These are phyloP conservation scores for Neopestalotiopsis sp. DNA, from an alignment of 2,329 filamentous ascomycete species.

Conservation along the genomic window DNA sequence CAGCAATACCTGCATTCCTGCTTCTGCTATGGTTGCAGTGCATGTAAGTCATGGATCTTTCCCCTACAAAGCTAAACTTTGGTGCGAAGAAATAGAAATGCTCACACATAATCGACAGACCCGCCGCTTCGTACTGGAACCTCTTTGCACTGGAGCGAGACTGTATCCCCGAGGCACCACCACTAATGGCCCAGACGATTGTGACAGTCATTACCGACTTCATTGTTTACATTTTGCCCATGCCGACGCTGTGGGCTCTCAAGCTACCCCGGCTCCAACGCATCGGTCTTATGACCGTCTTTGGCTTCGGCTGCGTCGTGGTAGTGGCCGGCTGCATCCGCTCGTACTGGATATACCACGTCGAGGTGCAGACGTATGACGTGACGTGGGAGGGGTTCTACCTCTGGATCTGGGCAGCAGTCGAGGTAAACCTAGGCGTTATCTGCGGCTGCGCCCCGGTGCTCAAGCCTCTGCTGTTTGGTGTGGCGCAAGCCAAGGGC, in stretches of 20 bases:
- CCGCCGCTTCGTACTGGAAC: slow-evolving; percentile 36
- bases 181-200: slow-evolving; percentile 37
- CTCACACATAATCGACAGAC: slow-evolving; percentile 13
- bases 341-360: slow-evolving; percentile 42
- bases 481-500: neutral
- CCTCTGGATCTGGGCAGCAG: slow-evolving; percentile 49
- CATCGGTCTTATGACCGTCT: slow-evolving; percentile 41
- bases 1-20: slow-evolving; percentile 38
- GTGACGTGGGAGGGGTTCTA: slow-evolving; percentile 47
- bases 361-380: slow-evolving; percentile 43
- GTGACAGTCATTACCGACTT: slow-evolving; percentile 41
- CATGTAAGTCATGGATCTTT: slow-evolving; percentile 33
- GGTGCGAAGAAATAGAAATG: too few relatives aligned
- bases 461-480: slow-evolving; percentile 33
- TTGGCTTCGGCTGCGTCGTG: slow-evolving; percentile 43
- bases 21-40: slow-evolving; percentile 45
- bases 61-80: too few relatives aligned
- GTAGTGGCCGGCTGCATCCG: slow-evolving; percentile 43
- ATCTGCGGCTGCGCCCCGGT: slow-evolving; percentile 47
- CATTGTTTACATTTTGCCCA: slow-evolving; percentile 42
- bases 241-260: slow-evolving; percentile 40
- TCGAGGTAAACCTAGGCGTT: slow-evolving; percentile 48
- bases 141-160: slow-evolving; percentile 23
- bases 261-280: slow-evolving; percentile 40
- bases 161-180: slow-evolving; percentile 37